These are phyloP conservation scores for Chalciporus sp. DNA, from an alignment of 1,284 basidiomycete genomes.

Conservation along the genomic window DNA sequence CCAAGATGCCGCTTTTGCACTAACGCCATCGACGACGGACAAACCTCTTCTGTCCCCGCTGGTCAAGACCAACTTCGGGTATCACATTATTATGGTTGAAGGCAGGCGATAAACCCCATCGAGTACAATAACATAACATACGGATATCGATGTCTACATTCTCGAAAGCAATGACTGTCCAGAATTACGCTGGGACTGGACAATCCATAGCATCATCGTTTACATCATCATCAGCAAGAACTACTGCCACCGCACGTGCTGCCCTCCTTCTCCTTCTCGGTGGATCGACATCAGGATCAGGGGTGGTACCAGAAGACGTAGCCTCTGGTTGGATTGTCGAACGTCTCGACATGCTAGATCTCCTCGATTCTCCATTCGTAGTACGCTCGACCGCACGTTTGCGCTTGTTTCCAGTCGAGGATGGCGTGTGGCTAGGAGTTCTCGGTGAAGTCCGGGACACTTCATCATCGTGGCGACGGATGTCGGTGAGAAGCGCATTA, in stretches of 20 bases:
- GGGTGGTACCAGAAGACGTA: constrained; percentile 48
- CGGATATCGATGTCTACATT: constrained; percentile 17
- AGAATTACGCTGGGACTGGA: constrained; percentile 23
- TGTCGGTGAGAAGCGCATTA: constrained; percentile 78
- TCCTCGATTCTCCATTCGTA: constrained; percentile 33
- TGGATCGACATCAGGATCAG: constrained; percentile 67
- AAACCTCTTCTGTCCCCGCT: constrained; percentile 71
- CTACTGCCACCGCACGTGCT: constrained; percentile 35
- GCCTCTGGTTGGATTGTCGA: constrained; percentile 45
- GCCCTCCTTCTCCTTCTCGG: constrained; percentile 43
- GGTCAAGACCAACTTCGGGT: constrained; percentile 82
- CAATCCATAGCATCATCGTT: constrained; percentile 40
- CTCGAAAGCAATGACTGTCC: background rate
- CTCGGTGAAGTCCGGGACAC: constrained; percentile 45
- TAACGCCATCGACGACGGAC: constrained; percentile 76
- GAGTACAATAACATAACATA: constrained; percentile 30
- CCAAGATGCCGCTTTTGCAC: constrained; percentile 80
- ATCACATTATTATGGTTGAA: constrained; percentile 88
- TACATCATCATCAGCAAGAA: constrained; percentile 38
- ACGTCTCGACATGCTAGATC: constrained; percentile 40
- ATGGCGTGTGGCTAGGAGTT: constrained; percentile 34
- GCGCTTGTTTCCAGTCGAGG: constrained; percentile 31
- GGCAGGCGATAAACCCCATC: constrained; percentile 57
- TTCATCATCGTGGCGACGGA: constrained; percentile 74
- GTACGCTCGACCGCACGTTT: constrained; percentile 34